These are phyloP conservation scores for Sordariomycetes sp. DNA, from an alignment of 2,329 filamentous ascomycete species.

Conservation along the genomic window DNA sequence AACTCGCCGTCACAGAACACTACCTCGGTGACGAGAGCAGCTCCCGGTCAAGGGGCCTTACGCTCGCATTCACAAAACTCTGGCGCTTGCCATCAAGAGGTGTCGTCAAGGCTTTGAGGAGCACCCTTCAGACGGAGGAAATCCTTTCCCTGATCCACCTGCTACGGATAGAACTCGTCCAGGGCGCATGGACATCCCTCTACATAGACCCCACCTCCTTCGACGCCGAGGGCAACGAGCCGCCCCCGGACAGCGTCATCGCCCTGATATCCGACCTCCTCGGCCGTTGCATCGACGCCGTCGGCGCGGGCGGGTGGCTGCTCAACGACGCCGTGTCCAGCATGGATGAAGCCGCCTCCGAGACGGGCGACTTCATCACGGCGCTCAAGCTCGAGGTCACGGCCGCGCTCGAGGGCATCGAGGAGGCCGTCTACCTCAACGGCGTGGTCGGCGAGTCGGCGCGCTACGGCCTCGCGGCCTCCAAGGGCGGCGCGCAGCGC, in stretches of 20 bases:
- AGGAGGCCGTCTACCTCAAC: constrained; percentile 57
- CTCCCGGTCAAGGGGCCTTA: constrained; percentile 54
- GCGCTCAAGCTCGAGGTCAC: constrained; percentile 60
- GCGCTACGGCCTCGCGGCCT: constrained; percentile 41
- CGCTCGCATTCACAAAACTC: constrained; percentile 60
- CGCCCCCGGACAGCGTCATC: constrained; percentile 58
- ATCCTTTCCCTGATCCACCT: constrained; percentile 64
- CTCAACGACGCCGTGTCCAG: constrained; percentile 44
- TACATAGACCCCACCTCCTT: constrained; percentile 53
- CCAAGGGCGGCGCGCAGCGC: constrained; percentile 17
- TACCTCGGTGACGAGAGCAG: constrained; percentile 57
- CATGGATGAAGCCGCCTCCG: constrained; percentile 32
- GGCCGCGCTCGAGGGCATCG: constrained; percentile 61
- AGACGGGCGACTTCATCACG: constrained; percentile 54
- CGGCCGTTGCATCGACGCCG: constrained; percentile 64
- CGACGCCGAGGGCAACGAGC: constrained; percentile 27
- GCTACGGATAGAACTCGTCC: constrained; percentile 62
- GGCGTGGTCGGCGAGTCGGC: constrained; percentile 58
- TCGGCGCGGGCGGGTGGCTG: constrained; percentile 68
- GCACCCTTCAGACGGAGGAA: constrained; percentile 56
- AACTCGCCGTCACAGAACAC: constrained; percentile 59
- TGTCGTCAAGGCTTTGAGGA: constrained; percentile 55
- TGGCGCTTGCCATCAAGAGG: constrained; percentile 51
- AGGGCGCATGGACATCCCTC: constrained; percentile 66
- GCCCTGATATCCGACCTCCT: constrained; percentile 63